Evolutionary conservation across 108 stramenopile genomes (phyloP).

Genomic region (Cyclotella sp.): DNA sequence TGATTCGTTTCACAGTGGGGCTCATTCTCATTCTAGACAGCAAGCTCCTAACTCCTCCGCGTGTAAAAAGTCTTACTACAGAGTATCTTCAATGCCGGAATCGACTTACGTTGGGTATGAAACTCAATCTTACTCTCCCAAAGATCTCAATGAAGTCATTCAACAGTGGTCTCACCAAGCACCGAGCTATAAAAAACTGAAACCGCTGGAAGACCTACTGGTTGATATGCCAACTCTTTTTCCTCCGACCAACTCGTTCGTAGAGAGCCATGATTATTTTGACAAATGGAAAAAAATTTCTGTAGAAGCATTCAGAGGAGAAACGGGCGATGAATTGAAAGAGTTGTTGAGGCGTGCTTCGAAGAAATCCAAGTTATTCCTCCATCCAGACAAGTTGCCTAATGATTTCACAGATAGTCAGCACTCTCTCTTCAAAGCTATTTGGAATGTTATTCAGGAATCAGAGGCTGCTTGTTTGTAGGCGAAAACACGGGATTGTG

Average conservation of each 20-base stretch:
- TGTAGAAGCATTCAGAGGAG: slow-evolving; percentile 41
- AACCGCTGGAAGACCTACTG: slow-evolving; percentile 38
- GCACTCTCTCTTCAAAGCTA: slow-evolving; percentile 29
- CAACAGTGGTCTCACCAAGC: slow-evolving; percentile 39
- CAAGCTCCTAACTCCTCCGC: not conserved
- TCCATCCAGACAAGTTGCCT: slow-evolving; percentile 58
- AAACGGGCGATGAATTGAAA: slow-evolving; percentile 41
- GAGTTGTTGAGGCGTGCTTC: slow-evolving; percentile 18
- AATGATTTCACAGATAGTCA: slow-evolving; percentile 45
- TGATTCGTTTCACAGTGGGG: not conserved
- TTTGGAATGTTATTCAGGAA: slow-evolving; percentile 53
- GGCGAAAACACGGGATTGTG: too few species aligned
- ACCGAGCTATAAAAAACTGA: slow-evolving; percentile 21
- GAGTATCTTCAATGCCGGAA: not conserved
- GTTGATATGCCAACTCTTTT: slow-evolving; percentile 36
- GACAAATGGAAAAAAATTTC: slow-evolving; percentile 49
- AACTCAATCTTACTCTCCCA: not conserved
- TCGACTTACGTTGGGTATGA: not conserved
- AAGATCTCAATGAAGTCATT: slow-evolving; percentile 22
- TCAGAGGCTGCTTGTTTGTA: slow-evolving; percentile 24
- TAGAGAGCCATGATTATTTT: slow-evolving; percentile 57
- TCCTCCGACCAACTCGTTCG: slow-evolving; percentile 33
- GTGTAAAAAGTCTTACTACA: not conserved
- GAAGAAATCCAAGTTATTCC: slow-evolving; percentile 48
- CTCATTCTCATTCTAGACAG: not conserved